Conservation (phyloP, 495 filamentous ascomycete genomes). For the Baudoinia panamericana region DNA sequence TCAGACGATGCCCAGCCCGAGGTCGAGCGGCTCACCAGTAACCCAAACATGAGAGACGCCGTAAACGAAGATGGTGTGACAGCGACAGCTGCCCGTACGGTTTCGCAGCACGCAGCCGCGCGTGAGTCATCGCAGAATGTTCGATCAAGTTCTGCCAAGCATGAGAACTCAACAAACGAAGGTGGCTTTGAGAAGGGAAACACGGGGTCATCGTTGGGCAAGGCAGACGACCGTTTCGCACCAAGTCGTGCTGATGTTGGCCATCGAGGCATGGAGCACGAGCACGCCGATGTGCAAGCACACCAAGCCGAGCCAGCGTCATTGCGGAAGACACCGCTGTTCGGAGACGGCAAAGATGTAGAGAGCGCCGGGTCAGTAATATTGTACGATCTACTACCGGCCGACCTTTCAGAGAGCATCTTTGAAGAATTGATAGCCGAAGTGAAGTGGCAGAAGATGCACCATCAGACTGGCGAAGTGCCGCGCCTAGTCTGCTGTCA, state of each 20-base stretch:
- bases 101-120: too few relatives aligned
- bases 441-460: conserved; percentile 84
- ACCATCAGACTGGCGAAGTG: conserved; percentile 80
- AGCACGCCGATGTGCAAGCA: background rate
- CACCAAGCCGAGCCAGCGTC: background rate
- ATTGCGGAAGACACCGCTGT: conserved; percentile 5
- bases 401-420: conserved; percentile 33
- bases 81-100: background rate
- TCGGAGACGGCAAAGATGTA: conserved; percentile 12
- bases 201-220: too few relatives aligned
- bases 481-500: conserved; percentile 90
- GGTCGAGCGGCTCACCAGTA: background rate
- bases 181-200: too few relatives aligned
- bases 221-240: too few relatives aligned
- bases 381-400: conserved; percentile 49
- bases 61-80: background rate
- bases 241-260: too few relatives aligned
- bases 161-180: too few relatives aligned
- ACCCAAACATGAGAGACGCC: background rate
- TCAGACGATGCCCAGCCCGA: conserved; percentile 4
- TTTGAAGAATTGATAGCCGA: conserved; percentile 64
- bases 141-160: too few relatives aligned
- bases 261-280: too few relatives aligned
- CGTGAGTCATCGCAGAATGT: too few relatives aligned
- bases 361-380: conserved; percentile 62